Conservation (phyloP, 257 asterid genomes). For the Handroanthus guayacan region DNA sequence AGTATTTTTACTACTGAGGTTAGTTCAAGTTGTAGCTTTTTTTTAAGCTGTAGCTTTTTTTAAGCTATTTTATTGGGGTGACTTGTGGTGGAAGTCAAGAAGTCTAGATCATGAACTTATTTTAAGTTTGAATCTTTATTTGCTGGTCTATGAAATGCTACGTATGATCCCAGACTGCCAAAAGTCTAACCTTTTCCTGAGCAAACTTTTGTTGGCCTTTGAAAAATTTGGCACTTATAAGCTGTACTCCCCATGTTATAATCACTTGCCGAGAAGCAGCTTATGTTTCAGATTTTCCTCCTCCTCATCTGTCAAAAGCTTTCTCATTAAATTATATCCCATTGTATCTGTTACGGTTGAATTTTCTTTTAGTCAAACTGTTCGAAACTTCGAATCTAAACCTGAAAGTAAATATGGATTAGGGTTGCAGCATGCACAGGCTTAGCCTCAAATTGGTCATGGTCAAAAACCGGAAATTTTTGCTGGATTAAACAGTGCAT, state of each 20-base stretch:
- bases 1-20: neutral
- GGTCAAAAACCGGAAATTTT: no score
- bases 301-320: slow-evolving; percentile 14
- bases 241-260: slow-evolving; percentile 39
- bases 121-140: no score
- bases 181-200: slow-evolving; percentile 38
- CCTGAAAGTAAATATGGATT: no score
- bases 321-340: neutral
- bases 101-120: neutral
- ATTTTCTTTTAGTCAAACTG: no score
- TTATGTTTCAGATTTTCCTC: neutral
- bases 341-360: no score
- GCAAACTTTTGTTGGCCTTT: slow-evolving; percentile 42
- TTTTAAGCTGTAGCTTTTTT: neutral
- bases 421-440: no score
- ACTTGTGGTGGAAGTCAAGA: slow-evolving; percentile 47
- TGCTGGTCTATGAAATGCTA: slow-evolving; percentile 30
- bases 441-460: no score
- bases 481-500: no score
- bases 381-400: no score
- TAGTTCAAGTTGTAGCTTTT: neutral
- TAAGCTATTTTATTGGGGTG: slow-evolving; percentile 18
- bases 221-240: slow-evolving; percentile 40
- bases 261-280: slow-evolving; percentile 16
- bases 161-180: slow-evolving; percentile 36